phyloP scores from a whole-genome alignment of 148 eudicot species.

The Agrostemma githago region DNA sequence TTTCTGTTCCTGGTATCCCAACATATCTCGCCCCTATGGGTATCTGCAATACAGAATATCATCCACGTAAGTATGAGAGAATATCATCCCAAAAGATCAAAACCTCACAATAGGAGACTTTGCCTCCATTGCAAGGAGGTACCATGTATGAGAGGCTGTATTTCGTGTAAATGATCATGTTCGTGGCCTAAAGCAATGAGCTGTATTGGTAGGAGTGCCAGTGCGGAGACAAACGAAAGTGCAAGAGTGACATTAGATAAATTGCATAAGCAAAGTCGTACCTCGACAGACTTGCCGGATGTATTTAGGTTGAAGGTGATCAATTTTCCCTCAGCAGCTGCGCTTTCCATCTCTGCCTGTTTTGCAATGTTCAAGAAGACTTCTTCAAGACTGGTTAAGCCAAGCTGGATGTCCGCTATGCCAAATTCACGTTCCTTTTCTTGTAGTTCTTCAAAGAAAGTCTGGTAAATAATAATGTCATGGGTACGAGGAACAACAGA shows the following conservation, averaged over 20 bases:
- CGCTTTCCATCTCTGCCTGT: constrained; percentile 86
- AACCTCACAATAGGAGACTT: too few relatives aligned
- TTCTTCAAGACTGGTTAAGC: constrained; percentile 92
- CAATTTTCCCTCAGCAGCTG: constrained; percentile 72
- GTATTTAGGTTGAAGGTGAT: constrained; percentile 55
- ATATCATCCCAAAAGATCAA: too few relatives aligned
- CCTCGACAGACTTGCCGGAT: constrained; percentile 67
- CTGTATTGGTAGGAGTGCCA: too few relatives aligned
- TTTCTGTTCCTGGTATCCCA: constrained; percentile 71
- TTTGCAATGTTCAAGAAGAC: constrained; percentile 86
- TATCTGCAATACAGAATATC: constrained; percentile 39
- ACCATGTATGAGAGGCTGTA: too few relatives aligned
- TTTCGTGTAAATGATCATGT: background rate
- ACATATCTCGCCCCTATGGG: constrained; percentile 80
- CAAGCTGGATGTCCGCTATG: constrained; percentile 83
- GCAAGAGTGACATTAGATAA: too few relatives aligned
- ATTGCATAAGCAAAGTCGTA: constrained; percentile 17
- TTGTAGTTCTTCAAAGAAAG: constrained; percentile 79
- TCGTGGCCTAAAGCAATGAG: background rate
- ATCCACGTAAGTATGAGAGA: background rate
- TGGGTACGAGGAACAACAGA: background rate
- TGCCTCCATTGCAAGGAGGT: too few relatives aligned
- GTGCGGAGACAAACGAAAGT: too few relatives aligned
- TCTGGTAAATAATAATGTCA: constrained; percentile 31
- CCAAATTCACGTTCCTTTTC: constrained; percentile 65